Evolutionary conservation across 352 stramenopile species (phyloP).

Genomic region (Saprolegnia parasitica): DNA sequence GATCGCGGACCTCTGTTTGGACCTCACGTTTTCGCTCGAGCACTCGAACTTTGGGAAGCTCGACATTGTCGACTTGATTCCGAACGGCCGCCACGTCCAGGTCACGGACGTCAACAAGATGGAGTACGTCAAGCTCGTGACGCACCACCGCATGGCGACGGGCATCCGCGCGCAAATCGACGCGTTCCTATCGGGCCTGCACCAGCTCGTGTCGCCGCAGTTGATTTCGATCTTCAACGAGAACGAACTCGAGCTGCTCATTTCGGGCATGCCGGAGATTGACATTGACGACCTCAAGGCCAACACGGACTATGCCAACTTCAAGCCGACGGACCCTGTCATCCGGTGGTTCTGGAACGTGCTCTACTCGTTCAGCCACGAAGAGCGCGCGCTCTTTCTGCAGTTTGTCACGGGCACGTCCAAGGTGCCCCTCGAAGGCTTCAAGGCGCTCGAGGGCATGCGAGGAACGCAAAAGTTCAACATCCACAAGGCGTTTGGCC

Average conservation of each 20-base stretch:
- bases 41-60: conserved; percentile 88
- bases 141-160: conserved; percentile 98
- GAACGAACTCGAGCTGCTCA: conserved; percentile 90
- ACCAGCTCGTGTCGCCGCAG: conserved; percentile 86
- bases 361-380: conserved; percentile 85
- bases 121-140: conserved; percentile 93
- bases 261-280: conserved; percentile 91
- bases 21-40: conserved; percentile 91
- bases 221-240: conserved; percentile 93
- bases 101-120: conserved; percentile 94
- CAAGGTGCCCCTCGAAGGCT: conserved; percentile 96
- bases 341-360: conserved; percentile 95
- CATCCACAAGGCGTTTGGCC: conserved; percentile 97
- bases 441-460: conserved; percentile 98
- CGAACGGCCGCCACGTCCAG: conserved; percentile 73
- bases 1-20: conserved; percentile 80
- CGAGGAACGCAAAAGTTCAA: conserved; percentile 98
- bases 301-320: conserved; percentile 92
- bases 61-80: conserved; percentile 86
- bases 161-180: conserved; percentile 94
- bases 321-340: conserved; percentile 82
- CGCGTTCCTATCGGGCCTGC: conserved; percentile 87
- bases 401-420: conserved; percentile 92
- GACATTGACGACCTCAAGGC: conserved; percentile 92
- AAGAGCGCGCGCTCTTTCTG: conserved; percentile 89